These are phyloP conservation scores for Rehmannia glutinosa DNA, from an alignment of 257 asterid species.

Conservation along the genomic window DNA sequence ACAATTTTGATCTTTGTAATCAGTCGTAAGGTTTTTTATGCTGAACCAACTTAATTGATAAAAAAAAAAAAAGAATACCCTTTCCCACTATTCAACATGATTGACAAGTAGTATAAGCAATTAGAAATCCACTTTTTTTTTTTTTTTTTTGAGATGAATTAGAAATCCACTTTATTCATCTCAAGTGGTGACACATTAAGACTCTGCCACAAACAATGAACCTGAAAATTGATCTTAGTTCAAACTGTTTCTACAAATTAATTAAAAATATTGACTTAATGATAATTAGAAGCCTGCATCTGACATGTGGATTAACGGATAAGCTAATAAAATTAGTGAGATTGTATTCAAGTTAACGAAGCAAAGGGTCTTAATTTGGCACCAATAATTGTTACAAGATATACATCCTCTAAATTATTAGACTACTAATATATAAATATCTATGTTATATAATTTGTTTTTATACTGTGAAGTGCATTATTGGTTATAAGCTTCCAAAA, in stretches of 20 bases:
- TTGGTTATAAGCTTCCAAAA: slow-evolving; percentile 44
- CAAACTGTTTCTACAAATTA: neutral
- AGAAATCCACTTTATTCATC: too few species aligned
- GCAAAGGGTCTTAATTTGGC: neutral
- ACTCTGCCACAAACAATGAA: too few species aligned
- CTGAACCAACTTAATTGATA: too few species aligned
- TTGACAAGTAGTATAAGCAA: too few species aligned
- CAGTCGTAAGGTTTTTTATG: too few species aligned
- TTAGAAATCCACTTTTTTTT: too few species aligned
- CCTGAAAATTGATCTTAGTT: too few species aligned
- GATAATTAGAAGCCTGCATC: slow-evolving; percentile 3
- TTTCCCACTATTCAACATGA: too few species aligned
- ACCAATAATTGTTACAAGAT: slow-evolving; percentile 25
- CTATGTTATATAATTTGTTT: neutral
- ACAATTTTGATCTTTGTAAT: too few species aligned
- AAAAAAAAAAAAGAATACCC: too few species aligned
- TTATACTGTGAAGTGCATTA: slow-evolving; percentile 32
- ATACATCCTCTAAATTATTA: slow-evolving; percentile 4
- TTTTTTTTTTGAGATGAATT: too few species aligned
- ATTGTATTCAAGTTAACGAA: slow-evolving; percentile 9
- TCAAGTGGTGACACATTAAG: too few species aligned
- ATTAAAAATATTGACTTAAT: neutral
- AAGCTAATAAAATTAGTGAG: slow-evolving; percentile 18
- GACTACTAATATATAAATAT: neutral
- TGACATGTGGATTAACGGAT: slow-evolving; percentile 34